Evolutionary conservation across 2,329 filamentous ascomycete genomes (phyloP).

Genomic region (Trichophyton equinum): DNA sequence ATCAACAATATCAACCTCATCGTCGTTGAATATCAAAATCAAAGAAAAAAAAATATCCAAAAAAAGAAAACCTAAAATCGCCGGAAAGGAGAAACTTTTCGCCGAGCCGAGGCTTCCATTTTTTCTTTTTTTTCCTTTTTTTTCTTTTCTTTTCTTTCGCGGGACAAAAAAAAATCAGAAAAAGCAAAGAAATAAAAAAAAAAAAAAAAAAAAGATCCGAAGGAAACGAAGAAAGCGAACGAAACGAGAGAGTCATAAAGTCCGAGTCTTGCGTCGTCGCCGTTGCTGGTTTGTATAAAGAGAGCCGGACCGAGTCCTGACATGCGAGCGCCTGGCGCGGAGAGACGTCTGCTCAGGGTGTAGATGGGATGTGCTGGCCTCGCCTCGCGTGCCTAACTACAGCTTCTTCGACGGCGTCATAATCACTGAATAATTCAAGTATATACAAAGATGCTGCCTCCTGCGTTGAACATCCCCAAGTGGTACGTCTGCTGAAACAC

Average conservation of each 20-base stretch:
- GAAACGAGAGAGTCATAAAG: not conserved
- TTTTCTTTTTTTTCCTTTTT: not conserved
- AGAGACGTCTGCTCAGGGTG: not conserved
- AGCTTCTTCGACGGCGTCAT: not conserved
- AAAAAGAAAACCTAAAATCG: not conserved
- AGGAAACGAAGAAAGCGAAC: not conserved
- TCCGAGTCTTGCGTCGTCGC: not conserved
- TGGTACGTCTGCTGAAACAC: conserved; percentile 21
- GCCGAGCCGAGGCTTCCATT: not conserved
- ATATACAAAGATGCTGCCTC: conserved; percentile 22
- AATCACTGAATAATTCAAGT: not conserved
- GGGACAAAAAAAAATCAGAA: conserved; percentile 20
- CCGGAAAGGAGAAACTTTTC: not conserved
- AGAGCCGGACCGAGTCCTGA: not conserved
- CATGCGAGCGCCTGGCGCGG: not conserved
- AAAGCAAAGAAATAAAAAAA: not conserved
- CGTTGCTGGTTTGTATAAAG: not conserved
- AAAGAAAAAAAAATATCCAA: no score
- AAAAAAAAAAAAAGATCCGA: not conserved
- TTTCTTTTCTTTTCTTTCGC: not conserved
- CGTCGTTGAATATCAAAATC: not conserved
- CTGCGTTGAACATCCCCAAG: conserved; percentile 35
- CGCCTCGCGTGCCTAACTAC: not conserved
- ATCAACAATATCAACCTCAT: not conserved
- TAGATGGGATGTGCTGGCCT: not conserved